Evolutionary conservation across 2,329 filamentous ascomycete species (phyloP).

Genomic region (Plenodomus tracheiphilus): DNA sequence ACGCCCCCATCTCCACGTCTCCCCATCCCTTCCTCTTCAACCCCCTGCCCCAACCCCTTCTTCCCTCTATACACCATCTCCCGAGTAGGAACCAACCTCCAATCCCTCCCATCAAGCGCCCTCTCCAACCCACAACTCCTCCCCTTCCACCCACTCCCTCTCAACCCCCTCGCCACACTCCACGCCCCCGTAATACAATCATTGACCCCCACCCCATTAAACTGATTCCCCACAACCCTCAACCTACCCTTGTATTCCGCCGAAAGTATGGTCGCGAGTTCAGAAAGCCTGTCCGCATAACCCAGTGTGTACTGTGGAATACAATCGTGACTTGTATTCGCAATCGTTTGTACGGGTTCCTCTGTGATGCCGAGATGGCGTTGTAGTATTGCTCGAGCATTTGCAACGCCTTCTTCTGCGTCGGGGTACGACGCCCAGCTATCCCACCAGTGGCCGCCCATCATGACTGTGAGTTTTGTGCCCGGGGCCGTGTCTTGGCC

Average conservation of each 20-base stretch:
- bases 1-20: neutral
- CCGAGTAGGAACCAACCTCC: slow-evolving; percentile 12
- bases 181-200: slow-evolving; percentile 60
- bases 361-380: slow-evolving; percentile 75
- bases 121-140: slow-evolving; percentile 31
- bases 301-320: slow-evolving; percentile 90
- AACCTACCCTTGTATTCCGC: slow-evolving; percentile 64
- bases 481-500: slow-evolving; percentile 63
- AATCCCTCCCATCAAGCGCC: slow-evolving; percentile 16
- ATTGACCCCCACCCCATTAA: slow-evolving; percentile 54
- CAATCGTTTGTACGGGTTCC: slow-evolving; percentile 64
- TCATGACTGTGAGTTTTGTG: slow-evolving; percentile 90
- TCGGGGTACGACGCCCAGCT: slow-evolving; percentile 64
- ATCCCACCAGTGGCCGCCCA: slow-evolving; percentile 93
- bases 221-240: slow-evolving; percentile 60
- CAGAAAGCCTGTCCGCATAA: slow-evolving; percentile 66
- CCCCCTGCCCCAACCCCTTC: slow-evolving; percentile 2
- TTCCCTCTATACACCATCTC: slow-evolving; percentile 7
- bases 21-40: neutral
- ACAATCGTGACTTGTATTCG: slow-evolving; percentile 68
- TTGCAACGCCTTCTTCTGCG: slow-evolving; percentile 65
- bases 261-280: slow-evolving; percentile 59
- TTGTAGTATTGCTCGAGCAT: slow-evolving; percentile 70
- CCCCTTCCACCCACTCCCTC: slow-evolving; percentile 34
- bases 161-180: slow-evolving; percentile 52